Evolutionary conservation across 2,329 filamentous ascomycete species (phyloP), one percentile per base, ranked within the genome.

Genomic region (Colletotrichum kahawae): DNA sequence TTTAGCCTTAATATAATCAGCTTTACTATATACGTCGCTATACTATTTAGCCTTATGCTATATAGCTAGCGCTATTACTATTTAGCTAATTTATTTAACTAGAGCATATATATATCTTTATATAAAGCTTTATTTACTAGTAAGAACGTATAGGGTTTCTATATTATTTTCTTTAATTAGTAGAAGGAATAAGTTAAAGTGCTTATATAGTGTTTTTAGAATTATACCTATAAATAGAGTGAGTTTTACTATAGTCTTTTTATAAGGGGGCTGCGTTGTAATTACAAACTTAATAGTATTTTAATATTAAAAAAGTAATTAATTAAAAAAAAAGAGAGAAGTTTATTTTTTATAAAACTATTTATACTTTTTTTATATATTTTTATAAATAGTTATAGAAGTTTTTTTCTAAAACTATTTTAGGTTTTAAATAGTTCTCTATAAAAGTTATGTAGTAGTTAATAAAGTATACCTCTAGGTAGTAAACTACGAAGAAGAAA

Each of bases 141-240:
- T 54, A 54, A 0, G 0, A 54, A 54, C 0, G 0, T 54, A 14
- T 24, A 54, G 2, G 18, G 6, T 8, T 43, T 43, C 5, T 14
- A 43, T 43, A 43, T 12, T 43, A 43, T 43, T n/a, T 43, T 43
- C 5, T 18, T 43, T n/a, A 14, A 43, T 43, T 43, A 43, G 13
- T 43, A 43, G 18, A 43, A 18, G 8, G 38, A 7, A 14, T 43
- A 43, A 13, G 13, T 43, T 43, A 43, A 43, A 43, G 18, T 43
- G 16, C 10, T 43, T 14, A 43, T 43, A 13, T 43, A 43, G 18
- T 43, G 16, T 9, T n/a, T 43, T 1, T 43, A 43, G 38, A 43
- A 43, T 13, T 43, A 43, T 14, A 43, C 18, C 5, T 43, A 43
- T n/a, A 43, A 2, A 43, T 43, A 43, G 4, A 13, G 10, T 43